Percentiles rank a stretch among this genome's conserved stretches.
Conservation (phyloP, 768 basidiomycete species). For the Termitomyces sp. region DNA sequence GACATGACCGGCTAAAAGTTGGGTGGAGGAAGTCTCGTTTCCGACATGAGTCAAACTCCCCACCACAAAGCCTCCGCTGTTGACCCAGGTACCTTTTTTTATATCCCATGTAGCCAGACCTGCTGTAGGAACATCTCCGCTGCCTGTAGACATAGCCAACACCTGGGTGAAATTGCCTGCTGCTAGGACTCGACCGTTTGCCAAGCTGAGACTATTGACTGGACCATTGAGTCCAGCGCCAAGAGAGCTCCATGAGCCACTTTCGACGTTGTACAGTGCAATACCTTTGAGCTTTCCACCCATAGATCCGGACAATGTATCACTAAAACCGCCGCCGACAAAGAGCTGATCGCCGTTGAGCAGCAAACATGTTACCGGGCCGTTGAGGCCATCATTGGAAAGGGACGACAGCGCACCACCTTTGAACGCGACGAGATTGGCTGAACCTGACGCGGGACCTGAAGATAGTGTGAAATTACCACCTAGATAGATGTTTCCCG, state of each 20-base stretch:
- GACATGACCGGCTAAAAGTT: conserved; percentile 70
- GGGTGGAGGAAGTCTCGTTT: conserved; percentile 55
- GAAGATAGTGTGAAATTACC: conserved; percentile 68
- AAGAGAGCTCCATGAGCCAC: conserved; percentile 63
- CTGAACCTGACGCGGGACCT: conserved; percentile 47
- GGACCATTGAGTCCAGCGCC: conserved; percentile 71
- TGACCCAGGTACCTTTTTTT: conserved; percentile 56
- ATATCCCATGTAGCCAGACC: conserved; percentile 81
- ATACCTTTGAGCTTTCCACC: conserved; percentile 52
- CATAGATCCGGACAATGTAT: conserved; percentile 52
- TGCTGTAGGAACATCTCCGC: conserved; percentile 32
- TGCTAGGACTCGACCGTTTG: conserved; percentile 50
- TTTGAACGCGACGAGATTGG: conserved; percentile 73
- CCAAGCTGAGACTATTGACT: conserved; percentile 57
- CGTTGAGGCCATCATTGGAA: conserved; percentile 71
- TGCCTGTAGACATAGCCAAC: conserved; percentile 24
- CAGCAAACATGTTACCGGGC: conserved; percentile 65
- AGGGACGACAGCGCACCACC: conserved; percentile 50
- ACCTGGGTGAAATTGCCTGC: conserved; percentile 72
- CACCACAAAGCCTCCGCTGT: conserved; percentile 66
- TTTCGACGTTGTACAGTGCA: conserved; percentile 65
- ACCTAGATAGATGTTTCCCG: conserved; percentile 64
- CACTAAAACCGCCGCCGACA: conserved; percentile 85
- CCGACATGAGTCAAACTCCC: conserved; percentile 68
- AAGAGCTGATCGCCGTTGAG: conserved; percentile 61